These are phyloP conservation scores for Cenchrus fungigraminus DNA, from an alignment of 176 grass and related monocot species.

Conservation along the genomic window DNA sequence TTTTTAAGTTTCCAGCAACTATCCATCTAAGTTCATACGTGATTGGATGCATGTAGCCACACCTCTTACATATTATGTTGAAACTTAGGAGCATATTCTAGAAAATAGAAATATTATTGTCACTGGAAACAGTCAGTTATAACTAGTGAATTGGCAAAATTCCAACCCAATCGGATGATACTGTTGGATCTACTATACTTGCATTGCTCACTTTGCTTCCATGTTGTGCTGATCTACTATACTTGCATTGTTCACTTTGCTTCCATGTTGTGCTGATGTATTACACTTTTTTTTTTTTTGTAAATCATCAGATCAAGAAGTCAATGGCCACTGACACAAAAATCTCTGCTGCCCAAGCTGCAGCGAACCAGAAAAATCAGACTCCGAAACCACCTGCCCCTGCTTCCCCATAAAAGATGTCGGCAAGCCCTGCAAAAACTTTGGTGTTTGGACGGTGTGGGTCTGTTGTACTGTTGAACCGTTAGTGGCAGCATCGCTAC, in stretches of 20 bases:
- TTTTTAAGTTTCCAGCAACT: constrained; percentile 20
- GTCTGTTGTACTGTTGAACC: constrained; percentile 10
- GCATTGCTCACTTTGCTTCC: not conserved
- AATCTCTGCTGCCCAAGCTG: constrained; percentile 48
- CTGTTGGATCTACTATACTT: not conserved
- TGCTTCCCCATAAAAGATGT: constrained; percentile 54
- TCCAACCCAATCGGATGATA: not conserved
- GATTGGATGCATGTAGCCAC: not conserved
- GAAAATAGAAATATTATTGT: constrained; percentile 17
- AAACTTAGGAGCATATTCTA: constrained; percentile 6
- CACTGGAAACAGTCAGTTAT: not conserved
- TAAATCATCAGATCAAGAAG: constrained; percentile 64
- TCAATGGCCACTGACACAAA: constrained; percentile 63
- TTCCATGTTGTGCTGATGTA: constrained; percentile 24
- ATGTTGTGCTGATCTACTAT: constrained; percentile 18
- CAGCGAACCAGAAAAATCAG: constrained; percentile 67
- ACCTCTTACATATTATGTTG: not conserved
- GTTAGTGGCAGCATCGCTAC: not conserved
- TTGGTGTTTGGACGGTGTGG: not conserved
- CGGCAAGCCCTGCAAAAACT: not conserved
- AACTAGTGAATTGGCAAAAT: constrained; percentile 7
- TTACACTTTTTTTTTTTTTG: not conserved
- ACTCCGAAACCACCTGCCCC: constrained; percentile 53
- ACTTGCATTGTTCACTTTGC: not conserved
- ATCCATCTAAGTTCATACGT: not conserved